Evolutionary conservation across 2,329 filamentous ascomycete species (phyloP).

Genomic region (Neonectria sp.): DNA sequence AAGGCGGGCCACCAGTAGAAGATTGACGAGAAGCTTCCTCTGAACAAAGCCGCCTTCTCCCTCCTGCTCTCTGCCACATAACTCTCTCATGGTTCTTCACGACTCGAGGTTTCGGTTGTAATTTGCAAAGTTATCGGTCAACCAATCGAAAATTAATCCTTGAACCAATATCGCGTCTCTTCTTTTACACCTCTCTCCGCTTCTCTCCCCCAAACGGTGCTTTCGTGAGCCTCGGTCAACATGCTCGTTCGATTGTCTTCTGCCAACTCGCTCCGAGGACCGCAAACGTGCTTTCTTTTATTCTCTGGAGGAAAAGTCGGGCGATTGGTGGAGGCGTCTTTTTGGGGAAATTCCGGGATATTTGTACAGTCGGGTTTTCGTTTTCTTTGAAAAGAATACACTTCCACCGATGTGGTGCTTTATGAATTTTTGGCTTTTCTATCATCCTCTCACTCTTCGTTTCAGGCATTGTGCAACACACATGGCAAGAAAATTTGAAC

Average conservation of each 20-base stretch:
- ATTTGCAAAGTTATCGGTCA: conserved; percentile 69
- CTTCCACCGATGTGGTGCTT: conserved; percentile 40
- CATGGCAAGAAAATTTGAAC: conserved; percentile 3
- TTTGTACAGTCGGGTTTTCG: conserved; percentile 49
- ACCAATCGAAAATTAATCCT: conserved; percentile 69
- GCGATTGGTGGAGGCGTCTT: conserved; percentile 51
- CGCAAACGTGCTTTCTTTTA: conserved; percentile 47
- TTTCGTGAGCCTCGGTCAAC: conserved; percentile 50
- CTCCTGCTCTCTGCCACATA: conserved; percentile 59
- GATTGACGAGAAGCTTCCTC: conserved; percentile 51
- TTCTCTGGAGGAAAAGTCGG: conserved; percentile 49
- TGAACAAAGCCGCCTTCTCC: conserved; percentile 53
- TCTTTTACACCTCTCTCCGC: conserved; percentile 44
- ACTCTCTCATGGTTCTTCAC: conserved; percentile 57
- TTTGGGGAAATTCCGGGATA: conserved; percentile 48
- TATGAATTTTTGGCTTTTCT: conserved; percentile 23
- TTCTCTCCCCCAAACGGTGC: conserved; percentile 47
- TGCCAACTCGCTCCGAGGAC: conserved; percentile 45
- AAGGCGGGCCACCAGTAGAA: conserved; percentile 79
- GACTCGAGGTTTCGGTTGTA: conserved; percentile 70
- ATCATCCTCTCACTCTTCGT: conserved; percentile 18
- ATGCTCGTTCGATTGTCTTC: conserved; percentile 38
- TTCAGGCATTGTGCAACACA: conserved; percentile 7
- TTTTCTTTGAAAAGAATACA: conserved; percentile 51
- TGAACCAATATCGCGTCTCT: conserved; percentile 53